A percentile compares a stretch with the other conserved stretches of the same genome.
Conservation (phyloP, 495 filamentous ascomycete genomes). For the Amniculicola lignicola region DNA sequence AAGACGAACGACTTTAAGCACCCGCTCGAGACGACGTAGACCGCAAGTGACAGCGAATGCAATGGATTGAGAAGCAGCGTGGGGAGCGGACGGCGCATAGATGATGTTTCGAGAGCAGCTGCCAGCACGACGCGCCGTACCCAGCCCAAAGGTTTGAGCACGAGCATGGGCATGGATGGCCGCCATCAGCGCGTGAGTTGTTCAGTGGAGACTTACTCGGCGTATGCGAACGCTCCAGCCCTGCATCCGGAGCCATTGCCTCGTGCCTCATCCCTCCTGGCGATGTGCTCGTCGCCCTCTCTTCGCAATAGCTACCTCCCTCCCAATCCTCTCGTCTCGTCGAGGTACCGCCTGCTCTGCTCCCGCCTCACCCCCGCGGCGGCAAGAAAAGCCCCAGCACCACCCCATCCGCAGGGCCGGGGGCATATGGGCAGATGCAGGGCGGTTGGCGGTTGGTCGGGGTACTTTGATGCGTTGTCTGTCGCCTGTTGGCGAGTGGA, state of each 20-base stretch:
- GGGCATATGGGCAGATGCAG: not conserved
- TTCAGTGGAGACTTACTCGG: not conserved
- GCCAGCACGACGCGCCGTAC: conserved; percentile 12
- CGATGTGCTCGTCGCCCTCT: not conserved
- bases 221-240: conserved; percentile 24
- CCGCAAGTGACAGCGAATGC: conserved; percentile 22
- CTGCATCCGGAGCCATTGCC: not conserved
- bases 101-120: no score
- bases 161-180: conserved; percentile 17
- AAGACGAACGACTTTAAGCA: no score
- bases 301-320: no score
- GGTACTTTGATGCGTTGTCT: conserved; percentile 32
- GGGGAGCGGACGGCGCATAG: no score
- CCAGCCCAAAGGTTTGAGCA: not conserved
- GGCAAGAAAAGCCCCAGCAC: conserved; percentile 27
- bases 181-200: not conserved
- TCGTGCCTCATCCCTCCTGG: not conserved
- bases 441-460: not conserved
- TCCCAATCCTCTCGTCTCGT: no score
- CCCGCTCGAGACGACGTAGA: no score
- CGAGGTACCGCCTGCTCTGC: not conserved
- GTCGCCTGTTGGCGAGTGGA: conserved; percentile 7
- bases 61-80: conserved; percentile 18
- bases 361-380: conserved; percentile 4
- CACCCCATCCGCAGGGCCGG: not conserved